A percentile compares a stretch with the other conserved stretches of the same genome.
Evolutionary conservation across 805 yeast species (phyloP).

Genomic region (Zygosaccharomyces bailii): DNA sequence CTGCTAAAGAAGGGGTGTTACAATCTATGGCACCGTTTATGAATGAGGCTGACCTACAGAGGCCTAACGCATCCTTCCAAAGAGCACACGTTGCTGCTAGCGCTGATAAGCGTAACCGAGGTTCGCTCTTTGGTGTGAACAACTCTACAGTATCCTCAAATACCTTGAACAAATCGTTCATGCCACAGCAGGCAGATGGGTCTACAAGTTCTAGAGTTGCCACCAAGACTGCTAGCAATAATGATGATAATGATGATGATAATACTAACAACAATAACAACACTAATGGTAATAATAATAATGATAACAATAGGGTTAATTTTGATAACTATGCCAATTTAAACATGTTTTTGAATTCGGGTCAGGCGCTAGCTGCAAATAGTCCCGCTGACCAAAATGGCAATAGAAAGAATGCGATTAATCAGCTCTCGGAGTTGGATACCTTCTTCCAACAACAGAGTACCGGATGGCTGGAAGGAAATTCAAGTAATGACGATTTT

Average conservation of each 20-base stretch:
- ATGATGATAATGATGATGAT: neutral
- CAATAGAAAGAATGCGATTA: constrained; percentile 5
- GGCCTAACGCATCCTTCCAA: constrained; percentile 13
- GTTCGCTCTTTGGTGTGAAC: constrained; percentile 22
- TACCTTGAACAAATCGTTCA: constrained; percentile 15
- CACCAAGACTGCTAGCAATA: constrained; percentile 8
- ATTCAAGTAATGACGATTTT: constrained; percentile 65
- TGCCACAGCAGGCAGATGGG: constrained; percentile 8
- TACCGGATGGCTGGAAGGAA: constrained; percentile 80
- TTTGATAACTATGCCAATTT: constrained; percentile 17
- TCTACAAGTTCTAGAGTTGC: constrained; percentile 3
- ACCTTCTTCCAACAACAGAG: constrained; percentile 76
- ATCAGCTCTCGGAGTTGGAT: constrained; percentile 39
- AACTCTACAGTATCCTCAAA: constrained; percentile 16
- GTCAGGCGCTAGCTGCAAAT: constrained; percentile 10
- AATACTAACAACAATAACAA: neutral
- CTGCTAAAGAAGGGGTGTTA: neutral
- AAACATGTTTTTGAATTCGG: constrained; percentile 16
- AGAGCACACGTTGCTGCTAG: neutral
- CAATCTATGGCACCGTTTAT: constrained; percentile 4
- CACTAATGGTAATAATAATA: neutral
- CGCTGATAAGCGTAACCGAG: constrained; percentile 7
- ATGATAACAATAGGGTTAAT: neutral
- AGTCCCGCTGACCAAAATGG: constrained; percentile 6
- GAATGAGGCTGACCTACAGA: constrained; percentile 12